Percentiles rank a stretch among this genome's conserved stretches.
These are phyloP conservation scores for Pestalotiopsis sp. DNA, from an alignment of 2,329 filamentous ascomycete species.

Conservation along the genomic window DNA sequence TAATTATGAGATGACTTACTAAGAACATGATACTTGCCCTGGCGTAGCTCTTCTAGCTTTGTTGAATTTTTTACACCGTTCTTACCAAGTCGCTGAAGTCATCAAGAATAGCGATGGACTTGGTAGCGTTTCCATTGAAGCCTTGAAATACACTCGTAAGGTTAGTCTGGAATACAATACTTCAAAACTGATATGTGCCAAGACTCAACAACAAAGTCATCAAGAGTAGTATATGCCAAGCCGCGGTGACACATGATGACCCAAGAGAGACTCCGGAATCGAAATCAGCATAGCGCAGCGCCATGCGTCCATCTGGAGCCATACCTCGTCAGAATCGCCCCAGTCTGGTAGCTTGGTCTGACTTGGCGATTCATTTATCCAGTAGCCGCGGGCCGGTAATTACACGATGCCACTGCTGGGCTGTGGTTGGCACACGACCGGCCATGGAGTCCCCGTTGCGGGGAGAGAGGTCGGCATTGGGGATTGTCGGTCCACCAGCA, in stretches of 20 bases:
- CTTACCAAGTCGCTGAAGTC: too few species aligned
- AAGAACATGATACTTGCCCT: too few species aligned
- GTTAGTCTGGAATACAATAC: not conserved
- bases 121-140: too few species aligned
- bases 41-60: too few species aligned
- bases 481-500: not conserved
- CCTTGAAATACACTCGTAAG: too few species aligned
- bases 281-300: not conserved
- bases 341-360: not conserved
- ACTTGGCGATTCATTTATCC: not conserved
- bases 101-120: too few species aligned
- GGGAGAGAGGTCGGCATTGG: not conserved
- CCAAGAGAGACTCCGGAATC: not conserved
- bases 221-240: not conserved
- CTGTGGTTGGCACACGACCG: not conserved
- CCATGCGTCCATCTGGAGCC: not conserved
- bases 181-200: not conserved
- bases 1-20: not conserved
- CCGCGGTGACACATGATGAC: not conserved
- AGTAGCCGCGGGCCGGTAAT: conserved; percentile 3
- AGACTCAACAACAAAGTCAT: not conserved
- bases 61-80: too few species aligned
- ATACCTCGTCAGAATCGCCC: not conserved
- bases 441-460: not conserved
- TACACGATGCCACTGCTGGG: not conserved